These are phyloP conservation scores for Glaciozyma antarctica DNA, from an alignment of 768 basidiomycete species.

Conservation along the genomic window DNA sequence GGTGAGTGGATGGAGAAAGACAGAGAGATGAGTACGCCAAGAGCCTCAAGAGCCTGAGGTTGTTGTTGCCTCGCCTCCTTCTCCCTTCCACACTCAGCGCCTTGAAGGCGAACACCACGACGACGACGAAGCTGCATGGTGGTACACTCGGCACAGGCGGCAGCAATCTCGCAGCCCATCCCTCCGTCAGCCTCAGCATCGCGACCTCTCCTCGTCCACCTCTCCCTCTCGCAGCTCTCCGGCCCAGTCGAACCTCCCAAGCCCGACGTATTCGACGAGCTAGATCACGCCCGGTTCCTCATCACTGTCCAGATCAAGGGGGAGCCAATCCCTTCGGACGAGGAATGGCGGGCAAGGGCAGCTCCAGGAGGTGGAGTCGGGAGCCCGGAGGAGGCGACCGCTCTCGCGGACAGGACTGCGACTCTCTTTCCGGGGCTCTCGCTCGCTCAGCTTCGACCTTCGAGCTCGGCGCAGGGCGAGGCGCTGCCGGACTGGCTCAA, in stretches of 20 bases:
- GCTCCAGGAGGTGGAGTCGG: background rate
- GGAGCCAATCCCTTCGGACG: background rate
- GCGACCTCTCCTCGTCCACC: background rate
- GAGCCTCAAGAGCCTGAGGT: too few relatives aligned
- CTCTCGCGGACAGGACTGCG: background rate
- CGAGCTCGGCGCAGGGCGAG: background rate
- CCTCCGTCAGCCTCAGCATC: background rate
- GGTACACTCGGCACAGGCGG: too few relatives aligned
- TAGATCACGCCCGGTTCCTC: background rate
- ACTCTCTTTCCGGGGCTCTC: background rate
- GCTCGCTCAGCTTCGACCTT: background rate
- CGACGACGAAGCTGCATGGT: too few relatives aligned
- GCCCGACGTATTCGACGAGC: background rate
- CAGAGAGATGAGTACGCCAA: too few relatives aligned
- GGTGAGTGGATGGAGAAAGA: too few relatives aligned
- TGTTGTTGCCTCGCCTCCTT: too few relatives aligned
- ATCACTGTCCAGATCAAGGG: too few relatives aligned
- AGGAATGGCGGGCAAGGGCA: background rate
- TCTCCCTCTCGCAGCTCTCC: background rate
- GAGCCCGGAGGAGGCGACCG: background rate
- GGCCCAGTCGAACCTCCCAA: constrained; percentile 1
- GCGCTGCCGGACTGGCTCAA: constrained; percentile 8
- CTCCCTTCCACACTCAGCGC: too few relatives aligned
- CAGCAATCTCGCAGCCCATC: constrained; percentile 3
- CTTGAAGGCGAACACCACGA: too few relatives aligned